Evolutionary conservation across 129 eudicot genomes (phyloP).

Genomic region (Arctium lappa): DNA sequence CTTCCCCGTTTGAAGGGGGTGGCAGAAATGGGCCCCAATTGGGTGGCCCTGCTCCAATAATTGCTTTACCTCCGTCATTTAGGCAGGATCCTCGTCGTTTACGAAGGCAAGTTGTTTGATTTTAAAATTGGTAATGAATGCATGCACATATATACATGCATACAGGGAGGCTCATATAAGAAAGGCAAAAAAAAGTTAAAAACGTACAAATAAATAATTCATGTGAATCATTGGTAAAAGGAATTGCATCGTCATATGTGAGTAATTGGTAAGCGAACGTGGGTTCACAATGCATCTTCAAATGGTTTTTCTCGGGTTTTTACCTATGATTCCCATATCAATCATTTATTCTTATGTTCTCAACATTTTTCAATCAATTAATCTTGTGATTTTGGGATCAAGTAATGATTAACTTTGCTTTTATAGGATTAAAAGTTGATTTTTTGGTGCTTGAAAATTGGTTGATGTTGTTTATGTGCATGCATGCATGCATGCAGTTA

Average conservation of each 20-base stretch:
- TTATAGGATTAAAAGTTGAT: background rate
- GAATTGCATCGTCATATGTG: background rate
- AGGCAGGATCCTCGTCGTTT: slow-evolving; percentile 91
- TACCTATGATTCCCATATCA: background rate
- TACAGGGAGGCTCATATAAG: background rate
- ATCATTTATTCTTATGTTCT: background rate
- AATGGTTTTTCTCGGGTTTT: background rate
- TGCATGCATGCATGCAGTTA: slow-evolving; percentile 61
- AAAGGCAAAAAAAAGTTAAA: background rate
- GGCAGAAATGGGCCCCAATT: slow-evolving; percentile 72
- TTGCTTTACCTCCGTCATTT: slow-evolving; percentile 75
- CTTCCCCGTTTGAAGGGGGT: slow-evolving; percentile 76
- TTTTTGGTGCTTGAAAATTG: too few species aligned
- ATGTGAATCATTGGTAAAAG: background rate
- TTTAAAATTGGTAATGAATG: background rate
- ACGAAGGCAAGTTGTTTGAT: slow-evolving; percentile 54
- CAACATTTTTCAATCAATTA: background rate
- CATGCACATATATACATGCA: background rate
- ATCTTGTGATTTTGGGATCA: background rate
- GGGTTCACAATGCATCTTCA: background rate
- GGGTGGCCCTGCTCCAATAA: slow-evolving; percentile 56
- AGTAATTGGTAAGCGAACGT: background rate
- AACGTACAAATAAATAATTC: background rate
- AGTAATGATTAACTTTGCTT: background rate
- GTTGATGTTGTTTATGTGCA: background rate